Conservation (phyloP, 164 flowering plant species). For the Nymphaea colorata region DNA sequence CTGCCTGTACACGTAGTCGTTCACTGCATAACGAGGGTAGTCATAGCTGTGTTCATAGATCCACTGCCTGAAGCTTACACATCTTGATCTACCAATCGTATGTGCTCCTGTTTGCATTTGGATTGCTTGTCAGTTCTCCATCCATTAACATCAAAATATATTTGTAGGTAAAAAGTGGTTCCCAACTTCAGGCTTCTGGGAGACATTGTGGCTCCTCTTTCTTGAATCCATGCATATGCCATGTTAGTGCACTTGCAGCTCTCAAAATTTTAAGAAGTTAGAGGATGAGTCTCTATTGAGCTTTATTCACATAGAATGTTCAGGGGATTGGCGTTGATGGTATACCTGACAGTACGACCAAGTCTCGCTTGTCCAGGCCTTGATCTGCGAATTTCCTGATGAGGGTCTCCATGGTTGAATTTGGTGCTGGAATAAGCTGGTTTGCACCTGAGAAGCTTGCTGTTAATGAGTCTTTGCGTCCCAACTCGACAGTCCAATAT, state of each 20-base stretch:
- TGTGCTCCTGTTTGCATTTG: slow-evolving; percentile 41
- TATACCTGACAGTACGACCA: slow-evolving; percentile 69
- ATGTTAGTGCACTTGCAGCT: too few relatives aligned
- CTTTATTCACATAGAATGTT: too few relatives aligned
- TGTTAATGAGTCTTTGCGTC: slow-evolving; percentile 55
- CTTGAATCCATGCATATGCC: too few relatives aligned
- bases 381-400: slow-evolving; percentile 47
- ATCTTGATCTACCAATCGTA: slow-evolving; percentile 67
- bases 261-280: too few relatives aligned
- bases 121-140: too few relatives aligned
- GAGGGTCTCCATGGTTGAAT: slow-evolving; percentile 46
- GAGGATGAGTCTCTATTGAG: too few relatives aligned
- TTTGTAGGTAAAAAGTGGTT: too few relatives aligned
- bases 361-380: slow-evolving; percentile 46
- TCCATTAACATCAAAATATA: too few relatives aligned
- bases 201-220: too few relatives aligned
- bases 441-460: slow-evolving; percentile 68
- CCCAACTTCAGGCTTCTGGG: too few relatives aligned
- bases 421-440: slow-evolving; percentile 47
- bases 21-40: not conserved
- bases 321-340: not conserved
- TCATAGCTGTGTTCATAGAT: slow-evolving; percentile 10
- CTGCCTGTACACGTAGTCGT: slow-evolving; percentile 20
- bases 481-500: slow-evolving; percentile 51
- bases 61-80: slow-evolving; percentile 52